These are phyloP conservation scores for Kentomonas sorsogonicus DNA, from an alignment of 208 protist species.

Conservation along the genomic window DNA sequence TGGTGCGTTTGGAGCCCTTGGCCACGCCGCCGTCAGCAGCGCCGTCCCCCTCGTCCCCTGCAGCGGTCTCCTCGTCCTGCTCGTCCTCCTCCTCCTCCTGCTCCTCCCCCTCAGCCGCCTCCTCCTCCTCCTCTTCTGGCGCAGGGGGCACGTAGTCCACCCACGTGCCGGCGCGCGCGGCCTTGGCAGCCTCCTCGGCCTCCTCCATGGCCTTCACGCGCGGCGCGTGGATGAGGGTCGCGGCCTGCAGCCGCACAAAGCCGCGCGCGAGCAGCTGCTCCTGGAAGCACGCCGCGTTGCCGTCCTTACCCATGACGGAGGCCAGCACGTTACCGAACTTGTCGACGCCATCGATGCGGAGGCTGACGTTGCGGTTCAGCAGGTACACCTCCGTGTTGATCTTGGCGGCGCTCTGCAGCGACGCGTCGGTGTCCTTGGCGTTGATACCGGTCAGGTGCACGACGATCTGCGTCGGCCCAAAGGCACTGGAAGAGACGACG, in stretches of 20 bases:
- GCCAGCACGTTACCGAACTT: conserved; percentile 70
- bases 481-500: conserved; percentile 38
- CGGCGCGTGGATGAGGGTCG: conserved; percentile 40
- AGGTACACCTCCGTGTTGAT: conserved; percentile 74
- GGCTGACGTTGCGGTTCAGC: conserved; percentile 77
- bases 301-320: conserved; percentile 75
- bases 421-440: conserved; percentile 51
- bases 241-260: conserved; percentile 58
- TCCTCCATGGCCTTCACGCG: conserved; percentile 39
- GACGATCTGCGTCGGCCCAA: conserved; percentile 56
- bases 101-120: not conserved
- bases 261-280: conserved; percentile 78
- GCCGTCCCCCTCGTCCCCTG: conserved; percentile 1
- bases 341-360: conserved; percentile 74
- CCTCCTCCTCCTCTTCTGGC: conserved; percentile 7
- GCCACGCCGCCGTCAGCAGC: conserved; percentile 9
- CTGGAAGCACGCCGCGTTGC: conserved; percentile 83
- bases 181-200: conserved; percentile 56
- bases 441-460: conserved; percentile 78
- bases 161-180: conserved; percentile 55
- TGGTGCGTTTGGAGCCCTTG: conserved; percentile 12
- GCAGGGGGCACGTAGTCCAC: conserved; percentile 44
- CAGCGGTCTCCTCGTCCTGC: conserved; percentile 1
- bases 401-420: conserved; percentile 38
- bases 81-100: conserved; percentile 9